A percentile compares a stretch with the other conserved stretches of the same genome.
Conservation (phyloP, 768 basidiomycete genomes). For the Serendipita indica region DNA sequence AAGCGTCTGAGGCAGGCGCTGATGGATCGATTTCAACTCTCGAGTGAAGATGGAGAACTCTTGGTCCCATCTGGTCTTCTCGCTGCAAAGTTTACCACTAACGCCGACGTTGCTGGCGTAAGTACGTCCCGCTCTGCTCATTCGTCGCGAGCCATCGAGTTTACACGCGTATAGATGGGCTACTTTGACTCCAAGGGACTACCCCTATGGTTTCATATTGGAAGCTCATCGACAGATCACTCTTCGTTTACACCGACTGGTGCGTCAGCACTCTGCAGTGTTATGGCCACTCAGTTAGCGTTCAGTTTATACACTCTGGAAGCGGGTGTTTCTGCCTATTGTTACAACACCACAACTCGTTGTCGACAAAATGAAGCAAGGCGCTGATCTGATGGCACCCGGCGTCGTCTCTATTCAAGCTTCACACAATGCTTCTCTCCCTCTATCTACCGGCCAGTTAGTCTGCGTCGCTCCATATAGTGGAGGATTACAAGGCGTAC, state of each 20-base stretch:
- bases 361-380: slow-evolving; percentile 52
- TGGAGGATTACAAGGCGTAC: slow-evolving; percentile 25
- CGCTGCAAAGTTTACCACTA: slow-evolving; percentile 51
- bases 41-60: slow-evolving; percentile 41
- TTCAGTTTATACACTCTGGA: slow-evolving; percentile 65
- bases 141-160: neutral
- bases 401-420: slow-evolving; percentile 28
- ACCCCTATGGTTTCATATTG: slow-evolving; percentile 66
- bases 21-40: slow-evolving; percentile 31
- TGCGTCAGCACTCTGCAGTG: neutral
- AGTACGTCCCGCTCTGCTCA: slow-evolving; percentile 19
- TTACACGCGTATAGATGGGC: slow-evolving; percentile 37
- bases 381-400: slow-evolving; percentile 83
- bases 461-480: slow-evolving; percentile 46
- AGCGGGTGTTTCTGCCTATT: slow-evolving; percentile 50
- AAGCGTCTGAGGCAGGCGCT: slow-evolving; percentile 54
- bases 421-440: slow-evolving; percentile 3
- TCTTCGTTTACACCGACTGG: too few relatives aligned
- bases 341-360: slow-evolving; percentile 59
- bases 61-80: slow-evolving; percentile 63
- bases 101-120: slow-evolving; percentile 53
- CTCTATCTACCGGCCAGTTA: slow-evolving; percentile 28
- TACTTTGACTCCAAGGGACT: slow-evolving; percentile 52
- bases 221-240: slow-evolving; percentile 33
- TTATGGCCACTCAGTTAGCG: neutral